Base-by-base conservation (phyloP, 1,284 basidiomycete genomes). In the Ceratobasidium sp. region DNA sequence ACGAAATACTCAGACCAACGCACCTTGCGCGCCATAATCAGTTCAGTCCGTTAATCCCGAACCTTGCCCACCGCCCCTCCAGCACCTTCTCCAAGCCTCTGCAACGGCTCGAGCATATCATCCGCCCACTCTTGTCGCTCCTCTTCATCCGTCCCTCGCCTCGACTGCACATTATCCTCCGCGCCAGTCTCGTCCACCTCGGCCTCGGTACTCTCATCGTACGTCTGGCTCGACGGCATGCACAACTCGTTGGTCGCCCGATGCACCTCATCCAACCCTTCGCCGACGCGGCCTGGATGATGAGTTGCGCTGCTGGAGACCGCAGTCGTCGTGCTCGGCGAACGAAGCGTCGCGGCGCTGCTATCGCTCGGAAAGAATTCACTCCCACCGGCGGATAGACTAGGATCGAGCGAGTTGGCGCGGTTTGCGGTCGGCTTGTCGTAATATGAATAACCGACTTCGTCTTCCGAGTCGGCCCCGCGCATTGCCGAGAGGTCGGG, bases 1-100 rank as follows among this genome's bases (percentile, higher is more conserved):
- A 54, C 52, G n/a, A 60, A 23, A 60, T 5, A 8, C 46, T 8
- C 20, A 60, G 10, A n/a, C n/a, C 35, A 67, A 80, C 87, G 80
- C 67, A 89, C 88, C 85, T 99, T 99, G 82, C 96, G 92, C 12
- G 97, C 98, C 90, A 98, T 93, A 82, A 98, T 89, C 82, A 87
- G 86, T 33, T 91, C 91, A 0, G 90, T 94, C 67, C 91, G 91
- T 82, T 87, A 90, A 84, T 96, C 94, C 81, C 87, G 89, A 62
- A 98, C 97, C 84, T 96, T 94, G 84, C 96, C 92, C 30, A 99
- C 98, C 5, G 96, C 94, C 52, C 98, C 98, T 71, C 69, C n/a
- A n/a, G n/a, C n/a, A n/a, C n/a, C n/a, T n/a, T n/a, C n/a, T n/a
- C n/a, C n/a, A n/a, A n/a, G n/a, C n/a, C n/a, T n/a, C n/a, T n/a